phyloP scores from a whole-genome alignment of 345 rosid species.

The Brassica nigra region DNA sequence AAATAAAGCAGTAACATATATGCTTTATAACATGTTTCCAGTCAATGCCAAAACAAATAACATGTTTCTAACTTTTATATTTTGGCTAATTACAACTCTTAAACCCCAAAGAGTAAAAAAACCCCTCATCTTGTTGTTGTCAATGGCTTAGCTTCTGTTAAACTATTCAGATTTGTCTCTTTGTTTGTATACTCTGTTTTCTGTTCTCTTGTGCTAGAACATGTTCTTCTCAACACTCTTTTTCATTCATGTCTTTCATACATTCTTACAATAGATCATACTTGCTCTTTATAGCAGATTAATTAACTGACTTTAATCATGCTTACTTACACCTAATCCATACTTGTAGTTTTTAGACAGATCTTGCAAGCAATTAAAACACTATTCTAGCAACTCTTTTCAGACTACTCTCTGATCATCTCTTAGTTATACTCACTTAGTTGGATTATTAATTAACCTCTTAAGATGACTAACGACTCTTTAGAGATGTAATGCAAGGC shows the following conservation, averaged over 20 bases:
- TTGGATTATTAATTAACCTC: background rate
- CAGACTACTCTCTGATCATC: background rate
- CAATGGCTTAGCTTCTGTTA: background rate
- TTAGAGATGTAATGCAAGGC: background rate
- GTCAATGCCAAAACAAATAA: background rate
- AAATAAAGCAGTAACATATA: background rate
- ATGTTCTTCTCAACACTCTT: background rate
- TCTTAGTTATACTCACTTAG: background rate
- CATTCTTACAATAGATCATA: background rate
- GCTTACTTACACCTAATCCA: background rate
- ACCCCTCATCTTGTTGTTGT: background rate
- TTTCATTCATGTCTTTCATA: background rate
- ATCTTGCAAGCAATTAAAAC: background rate
- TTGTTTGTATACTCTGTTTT: background rate
- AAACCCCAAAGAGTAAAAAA: background rate
- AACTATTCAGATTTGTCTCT: background rate
- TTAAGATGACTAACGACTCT: background rate
- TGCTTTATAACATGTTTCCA: background rate
- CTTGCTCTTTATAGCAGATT: background rate
- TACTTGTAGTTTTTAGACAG: background rate
- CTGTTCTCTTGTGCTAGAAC: background rate
- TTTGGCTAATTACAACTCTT: background rate
- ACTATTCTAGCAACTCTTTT: background rate
- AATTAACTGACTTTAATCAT: too few species aligned
- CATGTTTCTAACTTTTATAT: too few species aligned